Evolutionary conservation across 768 basidiomycete genomes (phyloP).

Genomic region (Hypholoma fasciculare): DNA sequence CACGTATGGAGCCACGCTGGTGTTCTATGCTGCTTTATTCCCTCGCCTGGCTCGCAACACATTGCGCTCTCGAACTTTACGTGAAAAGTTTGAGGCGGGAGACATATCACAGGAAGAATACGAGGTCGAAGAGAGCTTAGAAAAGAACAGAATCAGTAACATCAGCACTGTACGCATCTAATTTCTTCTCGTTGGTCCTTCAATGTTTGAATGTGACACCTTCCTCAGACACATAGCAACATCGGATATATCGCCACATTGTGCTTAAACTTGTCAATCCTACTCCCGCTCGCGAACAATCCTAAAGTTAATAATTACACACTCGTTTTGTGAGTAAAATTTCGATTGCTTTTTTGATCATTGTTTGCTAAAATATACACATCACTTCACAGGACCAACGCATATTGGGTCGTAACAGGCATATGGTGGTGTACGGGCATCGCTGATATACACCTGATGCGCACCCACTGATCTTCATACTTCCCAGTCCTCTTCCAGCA

Average conservation of each 20-base stretch:
- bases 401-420: conserved; percentile 76
- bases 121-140: conserved; percentile 73
- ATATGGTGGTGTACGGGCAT: conserved; percentile 82
- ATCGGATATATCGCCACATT: conserved; percentile 70
- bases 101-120: conserved; percentile 63
- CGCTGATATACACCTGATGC: too few species aligned
- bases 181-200: neutral
- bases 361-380: neutral
- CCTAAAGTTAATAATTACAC: conserved; percentile 75
- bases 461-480: neutral
- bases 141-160: conserved; percentile 85
- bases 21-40: conserved; percentile 79
- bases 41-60: conserved; percentile 84
- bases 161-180: conserved; percentile 64
- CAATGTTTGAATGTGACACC: neutral
- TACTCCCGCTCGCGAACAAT: conserved; percentile 61
- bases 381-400: conserved; percentile 50
- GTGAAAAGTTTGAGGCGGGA: conserved; percentile 56
- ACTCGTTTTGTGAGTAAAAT: conserved; percentile 59
- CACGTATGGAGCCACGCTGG: conserved; percentile 76
- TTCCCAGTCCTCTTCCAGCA: conserved; percentile 76
- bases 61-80: conserved; percentile 52
- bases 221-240: conserved; percentile 66
- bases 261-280: conserved; percentile 66
- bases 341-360: neutral